Conservation (phyloP, 345 rosid species). For the Arabidopsis thaliana region TAIR10.1 NC_003074.8:4567001-4567500, state of each 20-base stretch:
- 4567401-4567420: constrained; percentile 70
- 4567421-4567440: constrained; percentile 68
- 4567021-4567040: constrained; percentile 6
- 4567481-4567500: constrained; percentile 90
- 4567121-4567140: constrained; percentile 99
- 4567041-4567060: constrained; percentile 25
- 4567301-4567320: constrained; percentile 85
- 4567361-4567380: constrained; percentile 69
- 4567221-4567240: constrained; percentile 27
- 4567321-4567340: constrained; percentile 69
- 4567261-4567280: constrained; percentile 93
- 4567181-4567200: constrained; percentile 33
- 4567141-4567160: constrained; percentile 94
- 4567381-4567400: constrained; percentile 77
- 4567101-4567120: constrained; percentile 96
- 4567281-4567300: constrained; percentile 90
- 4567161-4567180: constrained; percentile 73
- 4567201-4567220: constrained; percentile 25
- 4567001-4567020: constrained; percentile 7
- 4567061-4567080: constrained; percentile 64
- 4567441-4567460: constrained; percentile 94
- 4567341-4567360: constrained; percentile 63
- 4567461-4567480: constrained; percentile 81
- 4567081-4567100: constrained; percentile 93
- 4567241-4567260: constrained; percentile 49